phyloP scores from a whole-genome alignment of 495 filamentous ascomycete species.

The Annulohypoxylon maeteangense region DNA sequence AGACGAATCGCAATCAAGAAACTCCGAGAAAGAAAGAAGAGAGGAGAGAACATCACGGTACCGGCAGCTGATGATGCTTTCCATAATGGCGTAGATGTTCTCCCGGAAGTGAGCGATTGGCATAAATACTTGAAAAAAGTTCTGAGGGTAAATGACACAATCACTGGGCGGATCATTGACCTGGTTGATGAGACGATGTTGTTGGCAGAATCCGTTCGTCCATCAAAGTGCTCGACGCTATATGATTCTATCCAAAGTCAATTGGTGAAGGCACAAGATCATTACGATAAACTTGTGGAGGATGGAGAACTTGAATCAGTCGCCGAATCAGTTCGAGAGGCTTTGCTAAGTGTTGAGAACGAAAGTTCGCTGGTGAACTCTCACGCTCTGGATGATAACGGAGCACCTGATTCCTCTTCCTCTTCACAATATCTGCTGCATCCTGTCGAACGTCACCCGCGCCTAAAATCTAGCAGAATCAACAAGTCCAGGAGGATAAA shows the following conservation, averaged over 20 bases:
- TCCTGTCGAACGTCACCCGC: neutral
- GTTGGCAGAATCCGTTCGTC: conserved; percentile 10
- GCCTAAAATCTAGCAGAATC: conserved; percentile 3
- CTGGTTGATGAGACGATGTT: conserved; percentile 18
- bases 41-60: neutral
- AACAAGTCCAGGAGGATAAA: conserved; percentile 11
- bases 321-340: conserved; percentile 5
- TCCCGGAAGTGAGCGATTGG: conserved; percentile 22
- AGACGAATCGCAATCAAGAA: conserved; percentile 12
- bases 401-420: neutral
- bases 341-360: conserved; percentile 17
- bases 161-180: conserved; percentile 20
- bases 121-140: neutral
- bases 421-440: neutral
- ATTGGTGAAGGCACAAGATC: neutral
- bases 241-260: neutral
- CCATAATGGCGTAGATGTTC: conserved; percentile 9
- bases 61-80: conserved; percentile 25
- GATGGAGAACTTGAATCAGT: neutral
- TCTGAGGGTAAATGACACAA: conserved; percentile 10
- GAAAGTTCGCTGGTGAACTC: neutral
- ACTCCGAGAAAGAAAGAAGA: conserved; percentile 3
- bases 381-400: neutral
- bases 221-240: neutral
- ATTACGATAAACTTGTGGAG: conserved; percentile 3